Conservation (phyloP, 2,329 filamentous ascomycete species). For the Penicillium sp. region DNA sequence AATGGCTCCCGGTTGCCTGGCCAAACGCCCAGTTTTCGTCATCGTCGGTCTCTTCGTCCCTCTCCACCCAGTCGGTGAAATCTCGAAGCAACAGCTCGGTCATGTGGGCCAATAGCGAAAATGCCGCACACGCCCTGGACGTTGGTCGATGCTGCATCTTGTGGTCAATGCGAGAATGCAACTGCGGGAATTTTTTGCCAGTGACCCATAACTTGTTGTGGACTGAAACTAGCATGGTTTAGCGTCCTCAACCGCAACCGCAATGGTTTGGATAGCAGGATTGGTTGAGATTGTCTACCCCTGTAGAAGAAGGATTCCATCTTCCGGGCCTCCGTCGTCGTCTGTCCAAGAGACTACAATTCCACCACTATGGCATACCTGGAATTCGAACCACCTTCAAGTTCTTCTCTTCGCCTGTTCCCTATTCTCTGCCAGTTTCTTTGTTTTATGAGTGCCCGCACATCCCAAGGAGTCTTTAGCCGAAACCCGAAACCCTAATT, state of each 20-base stretch:
- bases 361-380: no score
- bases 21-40: constrained; percentile 11
- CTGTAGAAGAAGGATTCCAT: no score
- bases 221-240: constrained; percentile 1
- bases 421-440: no score
- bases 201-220: background rate
- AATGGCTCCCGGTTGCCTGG: constrained; percentile 4
- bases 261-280: constrained; percentile 5
- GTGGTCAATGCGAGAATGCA: background rate
- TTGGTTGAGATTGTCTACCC: constrained; percentile 1
- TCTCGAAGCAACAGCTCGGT: constrained; percentile 3
- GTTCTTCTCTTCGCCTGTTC: no score
- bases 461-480: no score
- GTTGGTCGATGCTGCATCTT: constrained; percentile 4
- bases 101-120: constrained; percentile 16
- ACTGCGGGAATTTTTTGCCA: constrained; percentile 1
- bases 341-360: no score
- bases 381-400: no score
- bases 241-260: constrained; percentile 5
- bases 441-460: no score
- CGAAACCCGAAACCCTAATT: no score
- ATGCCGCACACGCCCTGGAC: constrained; percentile 6
- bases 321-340: no score
- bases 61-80: constrained; percentile 6
- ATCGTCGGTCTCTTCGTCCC: constrained; percentile 15